Percentiles rank a stretch among this genome's conserved stretches.
These are phyloP conservation scores for Prunus mume DNA, from an alignment of 306 rosid species.

Conservation along the genomic window DNA sequence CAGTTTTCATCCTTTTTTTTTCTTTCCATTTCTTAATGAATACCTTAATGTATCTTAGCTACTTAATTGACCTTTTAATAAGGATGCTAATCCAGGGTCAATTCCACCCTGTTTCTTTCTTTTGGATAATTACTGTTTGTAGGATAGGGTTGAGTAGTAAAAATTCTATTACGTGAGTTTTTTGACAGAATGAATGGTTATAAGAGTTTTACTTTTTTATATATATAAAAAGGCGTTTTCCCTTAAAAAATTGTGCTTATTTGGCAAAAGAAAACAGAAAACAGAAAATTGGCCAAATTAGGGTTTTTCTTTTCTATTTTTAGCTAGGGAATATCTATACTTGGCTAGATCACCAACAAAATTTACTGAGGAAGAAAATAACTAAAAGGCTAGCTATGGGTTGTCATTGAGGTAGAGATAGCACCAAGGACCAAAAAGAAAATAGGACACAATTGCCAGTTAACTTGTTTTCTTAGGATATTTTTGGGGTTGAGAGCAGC, in stretches of 20 bases:
- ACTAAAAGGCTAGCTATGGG: not conserved
- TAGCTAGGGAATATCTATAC: not conserved
- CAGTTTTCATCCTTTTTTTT: constrained; percentile 1
- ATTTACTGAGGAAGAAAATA: constrained; percentile 2
- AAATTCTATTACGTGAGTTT: no score
- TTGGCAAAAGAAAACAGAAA: not conserved
- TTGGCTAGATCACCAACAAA: constrained; percentile 16
- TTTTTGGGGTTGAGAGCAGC: no score
- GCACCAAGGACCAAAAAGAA: no score
- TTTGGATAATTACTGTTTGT: not conserved
- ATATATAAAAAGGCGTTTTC: not conserved
- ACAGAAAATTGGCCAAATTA: not conserved
- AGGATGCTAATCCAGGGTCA: not conserved
- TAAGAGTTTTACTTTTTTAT: not conserved
- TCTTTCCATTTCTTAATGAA: constrained; percentile 1
- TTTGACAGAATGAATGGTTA: no score
- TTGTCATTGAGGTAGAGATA: not conserved
- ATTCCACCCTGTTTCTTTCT: not conserved
- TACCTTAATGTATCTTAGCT: constrained; percentile 17
- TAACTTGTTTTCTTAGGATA: not conserved
- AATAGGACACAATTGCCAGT: not conserved
- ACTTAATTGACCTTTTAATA: constrained; percentile 14
- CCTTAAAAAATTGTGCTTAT: not conserved
- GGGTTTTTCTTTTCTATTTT: not conserved
- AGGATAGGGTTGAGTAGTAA: not conserved